Evolutionary conservation across 2,329 filamentous ascomycete genomes (phyloP), one percentile per base, ranked within the genome.

Genomic region (Alternaria atra): DNA sequence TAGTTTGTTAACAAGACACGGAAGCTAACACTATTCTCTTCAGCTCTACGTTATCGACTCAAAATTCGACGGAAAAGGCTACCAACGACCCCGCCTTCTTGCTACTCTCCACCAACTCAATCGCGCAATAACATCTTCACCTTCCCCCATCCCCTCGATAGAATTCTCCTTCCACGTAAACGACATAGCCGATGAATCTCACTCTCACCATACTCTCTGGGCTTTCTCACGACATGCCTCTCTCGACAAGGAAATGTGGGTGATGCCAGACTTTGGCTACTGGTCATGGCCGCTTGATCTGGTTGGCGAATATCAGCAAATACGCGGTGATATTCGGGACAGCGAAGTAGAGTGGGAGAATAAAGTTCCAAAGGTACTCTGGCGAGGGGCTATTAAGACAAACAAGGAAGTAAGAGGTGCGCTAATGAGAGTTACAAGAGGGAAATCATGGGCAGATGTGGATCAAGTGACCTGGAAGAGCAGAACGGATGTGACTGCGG

Each of bases 41-140:
- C 25, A 80, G 72, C 65, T 79, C 23, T 79, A 77, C 50, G 68
- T 80, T 32, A 61, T 79, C 5, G 70, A 75, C 7, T 62, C 67
- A 5, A 71, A 64, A 9, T 65, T 63, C 27, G 57, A 68, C 29
- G 54, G 54, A 17, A 60, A 60, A 23, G 66, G 65, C n/a, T 68
- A 65, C 27, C 55, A 69, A 39, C 55, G 65, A n/a, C 67, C 70
- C 13, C 76, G 77, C 17, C 67, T 68, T 6, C 69, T 74, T 13
- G 84, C 85, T n/a, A 81, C 83, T 9, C 80, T 88, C 1, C 81
- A 85, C 70, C 83, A 85, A 64, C 80, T 88, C 52, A 46, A 54
- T 20, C 40, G 52, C 15, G 52, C 40, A 2, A 44, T 46, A 37
- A 29, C 83, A 30, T 84, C 86, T 10, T 81, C 83, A 7, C 84